These are phyloP conservation scores for Alternaria alternata DNA, from an alignment of 2,329 filamentous ascomycete species.

Conservation along the genomic window DNA sequence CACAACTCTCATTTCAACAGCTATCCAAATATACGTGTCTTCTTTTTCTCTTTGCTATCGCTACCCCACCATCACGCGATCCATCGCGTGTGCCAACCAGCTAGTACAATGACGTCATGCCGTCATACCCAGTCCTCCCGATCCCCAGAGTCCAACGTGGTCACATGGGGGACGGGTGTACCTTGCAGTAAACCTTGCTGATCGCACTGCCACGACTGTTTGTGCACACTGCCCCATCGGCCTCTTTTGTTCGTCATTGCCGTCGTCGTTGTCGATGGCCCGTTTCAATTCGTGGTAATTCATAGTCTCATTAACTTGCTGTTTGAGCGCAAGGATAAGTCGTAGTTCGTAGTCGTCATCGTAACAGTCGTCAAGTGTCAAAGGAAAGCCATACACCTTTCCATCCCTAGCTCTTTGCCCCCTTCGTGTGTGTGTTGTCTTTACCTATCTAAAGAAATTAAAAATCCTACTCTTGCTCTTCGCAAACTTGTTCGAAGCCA, in stretches of 20 bases:
- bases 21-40: neutral
- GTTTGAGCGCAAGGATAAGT: conserved; percentile 25
- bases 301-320: conserved; percentile 18
- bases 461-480: conserved; percentile 49
- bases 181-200: conserved; percentile 44
- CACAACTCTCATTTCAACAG: neutral
- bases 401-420: too few species aligned
- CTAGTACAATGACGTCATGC: neutral
- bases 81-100: neutral
- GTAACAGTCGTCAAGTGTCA: conserved; percentile 23
- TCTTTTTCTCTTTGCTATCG: neutral
- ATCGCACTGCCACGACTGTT: conserved; percentile 18
- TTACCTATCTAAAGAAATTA: conserved; percentile 44
- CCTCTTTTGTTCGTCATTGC: neutral
- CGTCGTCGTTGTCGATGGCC: conserved; percentile 7
- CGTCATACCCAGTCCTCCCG: too few species aligned
- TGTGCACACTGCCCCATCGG: too few species aligned
- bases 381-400: too few species aligned
- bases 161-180: conserved; percentile 35
- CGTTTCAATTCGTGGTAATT: too few species aligned
- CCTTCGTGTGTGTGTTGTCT: too few species aligned
- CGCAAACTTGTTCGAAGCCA: conserved; percentile 41
- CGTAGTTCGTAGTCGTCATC: conserved; percentile 6
- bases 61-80: neutral
- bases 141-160: neutral